Evolutionary conservation across 2,329 filamentous ascomycete genomes (phyloP).

Genomic region (Colletotrichum lupini): DNA sequence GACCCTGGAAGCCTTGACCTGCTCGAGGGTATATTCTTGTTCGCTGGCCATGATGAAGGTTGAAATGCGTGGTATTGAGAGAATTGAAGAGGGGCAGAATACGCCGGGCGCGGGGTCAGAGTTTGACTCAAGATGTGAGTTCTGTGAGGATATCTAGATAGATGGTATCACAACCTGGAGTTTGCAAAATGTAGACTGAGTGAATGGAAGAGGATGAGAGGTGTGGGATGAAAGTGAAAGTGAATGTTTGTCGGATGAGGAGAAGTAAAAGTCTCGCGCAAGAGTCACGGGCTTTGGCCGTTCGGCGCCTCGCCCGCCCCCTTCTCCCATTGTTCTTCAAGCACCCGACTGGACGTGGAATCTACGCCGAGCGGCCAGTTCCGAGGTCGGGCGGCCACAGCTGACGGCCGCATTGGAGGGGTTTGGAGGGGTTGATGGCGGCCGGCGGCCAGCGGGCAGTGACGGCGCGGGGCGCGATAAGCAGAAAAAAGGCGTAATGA

Average conservation of each 20-base stretch:
- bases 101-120: background rate
- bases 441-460: conserved; percentile 10
- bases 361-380: conserved; percentile 44
- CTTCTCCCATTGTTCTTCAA: background rate
- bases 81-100: conserved; percentile 10
- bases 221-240: background rate
- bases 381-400: conserved; percentile 42
- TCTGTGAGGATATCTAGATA: background rate
- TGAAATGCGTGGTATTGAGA: conserved; percentile 3
- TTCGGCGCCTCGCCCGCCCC: background rate
- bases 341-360: background rate
- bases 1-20: conserved; percentile 61
- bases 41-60: conserved; percentile 48
- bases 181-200: background rate
- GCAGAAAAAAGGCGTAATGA: conserved; percentile 19
- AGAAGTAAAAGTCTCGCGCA: conserved; percentile 3
- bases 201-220: background rate
- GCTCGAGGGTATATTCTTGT: conserved; percentile 66
- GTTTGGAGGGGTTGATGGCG: conserved; percentile 10
- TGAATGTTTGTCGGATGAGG: background rate
- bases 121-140: background rate
- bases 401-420: conserved; percentile 19
- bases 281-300: conserved; percentile 11
- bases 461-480: conserved; percentile 17
- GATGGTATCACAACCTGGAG: background rate